Evolutionary conservation across 73 alveolate species (phyloP).

Genomic region (Paramecium sonneborni): DNA sequence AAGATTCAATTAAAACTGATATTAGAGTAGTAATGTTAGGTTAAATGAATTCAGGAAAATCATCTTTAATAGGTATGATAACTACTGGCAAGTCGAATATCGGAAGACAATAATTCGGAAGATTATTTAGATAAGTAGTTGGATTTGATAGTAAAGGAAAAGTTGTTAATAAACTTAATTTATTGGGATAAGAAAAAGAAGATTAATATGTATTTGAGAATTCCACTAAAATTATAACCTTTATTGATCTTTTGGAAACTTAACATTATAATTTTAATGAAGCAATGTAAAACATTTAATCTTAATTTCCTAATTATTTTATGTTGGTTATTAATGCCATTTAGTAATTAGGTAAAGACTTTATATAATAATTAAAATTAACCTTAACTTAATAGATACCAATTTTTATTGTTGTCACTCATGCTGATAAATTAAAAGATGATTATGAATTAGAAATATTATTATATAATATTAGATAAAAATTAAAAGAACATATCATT

Average conservation of each 20-base stretch:
- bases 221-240: slow-evolving; percentile 68
- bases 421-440: slow-evolving; percentile 74
- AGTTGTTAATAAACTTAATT: slow-evolving; percentile 74
- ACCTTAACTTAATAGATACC: slow-evolving; percentile 85
- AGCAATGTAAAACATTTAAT: slow-evolving; percentile 79
- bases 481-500: slow-evolving; percentile 54
- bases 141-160: slow-evolving; percentile 95
- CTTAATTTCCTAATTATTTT: slow-evolving; percentile 89
- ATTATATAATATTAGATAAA: slow-evolving; percentile 23
- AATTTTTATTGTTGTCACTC: slow-evolving; percentile 87
- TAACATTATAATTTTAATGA: slow-evolving; percentile 83
- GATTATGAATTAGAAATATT: slow-evolving; percentile 53
- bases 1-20: slow-evolving; percentile 81
- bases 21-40: slow-evolving; percentile 90
- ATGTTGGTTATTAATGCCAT: slow-evolving; percentile 83
- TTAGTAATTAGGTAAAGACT: slow-evolving; percentile 71
- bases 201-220: slow-evolving; percentile 1
- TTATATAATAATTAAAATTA: slow-evolving; percentile 82
- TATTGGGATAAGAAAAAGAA: neutral
- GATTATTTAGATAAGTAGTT: slow-evolving; percentile 84
- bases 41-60: slow-evolving; percentile 84
- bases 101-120: slow-evolving; percentile 91
- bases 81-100: slow-evolving; percentile 86
- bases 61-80: slow-evolving; percentile 88
- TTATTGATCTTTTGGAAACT: slow-evolving; percentile 95